These are phyloP conservation scores for Fraxinus albicans DNA, from an alignment of 305 asterid species.

Conservation along the genomic window DNA sequence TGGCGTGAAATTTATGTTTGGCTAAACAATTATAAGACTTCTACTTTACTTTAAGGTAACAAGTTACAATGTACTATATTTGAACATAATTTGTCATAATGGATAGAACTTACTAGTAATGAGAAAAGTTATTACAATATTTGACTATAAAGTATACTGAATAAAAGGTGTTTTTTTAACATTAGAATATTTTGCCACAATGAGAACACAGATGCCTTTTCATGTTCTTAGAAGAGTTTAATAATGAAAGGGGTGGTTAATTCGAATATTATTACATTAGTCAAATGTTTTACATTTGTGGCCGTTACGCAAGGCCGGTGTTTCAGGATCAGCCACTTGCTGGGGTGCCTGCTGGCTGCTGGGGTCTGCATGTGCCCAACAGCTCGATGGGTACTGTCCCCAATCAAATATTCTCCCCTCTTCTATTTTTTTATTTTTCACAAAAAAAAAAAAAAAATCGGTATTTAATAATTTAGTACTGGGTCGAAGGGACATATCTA, in stretches of 20 bases:
- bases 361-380: constrained; percentile 14
- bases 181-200: background rate
- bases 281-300: background rate
- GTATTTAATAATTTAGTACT: background rate
- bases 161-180: too few relatives aligned
- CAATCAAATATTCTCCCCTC: background rate
- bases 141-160: too few relatives aligned
- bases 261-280: background rate
- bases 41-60: too few relatives aligned
- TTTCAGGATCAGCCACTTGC: constrained; percentile 17
- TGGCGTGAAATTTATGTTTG: background rate
- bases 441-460: too few relatives aligned
- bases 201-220: background rate
- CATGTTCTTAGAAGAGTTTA: background rate
- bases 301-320: constrained; percentile 23
- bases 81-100: too few relatives aligned
- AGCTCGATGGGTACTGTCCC: background rate
- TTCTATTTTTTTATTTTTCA: background rate
- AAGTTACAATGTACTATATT: too few relatives aligned
- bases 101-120: too few relatives aligned
- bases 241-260: background rate
- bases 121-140: too few relatives aligned
- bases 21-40: too few relatives aligned
- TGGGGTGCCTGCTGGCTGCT: background rate
- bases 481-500: background rate